Evolutionary conservation across 164 flowering plant species (phyloP).

Genomic region (Tetrastigma voinierianum): DNA sequence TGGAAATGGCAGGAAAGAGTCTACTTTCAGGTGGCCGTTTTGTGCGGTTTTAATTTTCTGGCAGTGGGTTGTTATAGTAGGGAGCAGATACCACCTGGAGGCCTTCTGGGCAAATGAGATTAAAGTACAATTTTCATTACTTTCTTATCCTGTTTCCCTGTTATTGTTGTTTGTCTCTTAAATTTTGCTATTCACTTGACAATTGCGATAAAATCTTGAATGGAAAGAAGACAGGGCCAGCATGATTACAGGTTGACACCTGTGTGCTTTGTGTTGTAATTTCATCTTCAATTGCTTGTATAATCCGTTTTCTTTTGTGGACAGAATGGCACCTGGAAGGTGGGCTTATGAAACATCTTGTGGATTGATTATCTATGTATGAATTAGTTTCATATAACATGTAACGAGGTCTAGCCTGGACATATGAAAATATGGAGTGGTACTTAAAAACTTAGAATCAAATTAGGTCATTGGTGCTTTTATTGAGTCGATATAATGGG

Average conservation of each 20-base stretch:
- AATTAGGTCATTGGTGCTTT: too few species aligned
- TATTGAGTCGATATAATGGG: too few species aligned
- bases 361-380: constrained; percentile 1
- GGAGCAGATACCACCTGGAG: constrained; percentile 16
- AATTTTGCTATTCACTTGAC: constrained; percentile 18
- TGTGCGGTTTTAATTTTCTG: constrained; percentile 52
- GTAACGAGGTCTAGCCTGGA: too few species aligned
- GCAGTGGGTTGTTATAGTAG: constrained; percentile 28
- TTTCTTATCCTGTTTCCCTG: constrained; percentile 2
- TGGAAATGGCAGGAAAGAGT: constrained; percentile 45
- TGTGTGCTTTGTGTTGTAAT: too few species aligned
- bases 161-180: constrained; percentile 12
- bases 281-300: too few species aligned
- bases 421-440: too few species aligned
- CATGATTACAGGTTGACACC: background rate
- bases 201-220: constrained; percentile 3
- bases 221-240: constrained; percentile 12
- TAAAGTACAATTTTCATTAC: constrained; percentile 14
- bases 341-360: background rate
- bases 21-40: constrained; percentile 59
- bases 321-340: too few species aligned
- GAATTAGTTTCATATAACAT: too few species aligned
- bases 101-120: constrained; percentile 34
- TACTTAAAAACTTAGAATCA: too few species aligned
- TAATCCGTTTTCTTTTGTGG: too few species aligned